Base-by-base conservation (phyloP, 2,329 filamentous ascomycete genomes). In the Basipetospora chlamydospora region DNA sequence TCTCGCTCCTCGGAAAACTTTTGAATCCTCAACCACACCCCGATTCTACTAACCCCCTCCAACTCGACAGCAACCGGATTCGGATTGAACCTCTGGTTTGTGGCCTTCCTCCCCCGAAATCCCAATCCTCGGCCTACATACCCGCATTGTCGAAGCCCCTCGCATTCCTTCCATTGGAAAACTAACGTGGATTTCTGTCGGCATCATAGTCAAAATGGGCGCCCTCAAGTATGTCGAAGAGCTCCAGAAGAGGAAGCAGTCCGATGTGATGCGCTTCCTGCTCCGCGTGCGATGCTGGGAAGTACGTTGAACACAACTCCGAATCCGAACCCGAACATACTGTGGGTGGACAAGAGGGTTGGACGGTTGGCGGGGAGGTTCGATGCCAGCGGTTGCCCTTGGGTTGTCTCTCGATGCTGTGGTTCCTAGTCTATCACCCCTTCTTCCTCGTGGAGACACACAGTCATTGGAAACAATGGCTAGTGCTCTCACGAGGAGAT, bases 241-340 rank as follows among this genome's bases (percentile, higher is more conserved):
- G 79, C 82, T 98, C 74, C 86, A 95, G 70, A 96, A 98, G 86
- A 95, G 94, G 85, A 98, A 98, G 86, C 90, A 98, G 81, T 94
- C 85, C 67, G 90, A 98, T 78, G 82, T 98, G 63, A 84, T 96
- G 74, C 87, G 87, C 74, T 98, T 98, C 79, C 81, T 98, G 72
- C 85, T 95, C 69, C 88, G 86, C 67, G 86, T 94, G 63, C 87
- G 90, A 73, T 98, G 90, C 87, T 98, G 90, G 90, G 90, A 98
- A 84, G 88, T 88, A 75, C 71, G 76, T 75, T 73, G 56, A 71
- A 58, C 16, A n/a, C 34, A 21, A 22, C 15, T 8, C 12, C 28
- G 18, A 17, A 32, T 26, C 23, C 29, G 31, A 18, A 31, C 28
- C 15, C n/a, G 12, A 17, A 37, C 17, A 42, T 39, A 38, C 37